Conservation (phyloP, 2,329 filamentous ascomycete species). For the Byssothecium circinans region DNA sequence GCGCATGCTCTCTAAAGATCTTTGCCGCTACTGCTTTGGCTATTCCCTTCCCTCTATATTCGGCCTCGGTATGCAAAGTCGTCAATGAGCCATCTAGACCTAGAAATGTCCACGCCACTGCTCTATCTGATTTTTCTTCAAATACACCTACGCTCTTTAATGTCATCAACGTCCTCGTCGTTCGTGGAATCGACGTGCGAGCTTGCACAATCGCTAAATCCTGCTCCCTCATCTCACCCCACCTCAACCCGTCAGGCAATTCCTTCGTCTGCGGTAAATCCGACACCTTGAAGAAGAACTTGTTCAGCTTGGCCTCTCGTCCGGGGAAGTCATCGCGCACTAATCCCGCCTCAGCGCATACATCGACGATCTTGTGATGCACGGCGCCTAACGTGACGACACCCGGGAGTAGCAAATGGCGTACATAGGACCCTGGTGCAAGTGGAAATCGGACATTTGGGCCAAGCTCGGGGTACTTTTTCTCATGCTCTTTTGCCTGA, state of each 20-base stretch:
- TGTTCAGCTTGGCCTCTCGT: conserved; percentile 45
- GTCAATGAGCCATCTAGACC: conserved; percentile 64
- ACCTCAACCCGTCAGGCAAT: conserved; percentile 56
- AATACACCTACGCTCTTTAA: conserved; percentile 47
- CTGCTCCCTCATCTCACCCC: conserved; percentile 55
- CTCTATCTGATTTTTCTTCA: conserved; percentile 49
- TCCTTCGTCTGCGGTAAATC: conserved; percentile 48
- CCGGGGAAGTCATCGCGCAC: conserved; percentile 36
- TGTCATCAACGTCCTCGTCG: conserved; percentile 49
- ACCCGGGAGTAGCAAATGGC: conserved; percentile 34
- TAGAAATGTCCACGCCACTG: conserved; percentile 67
- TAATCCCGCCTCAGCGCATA: conserved; percentile 24
- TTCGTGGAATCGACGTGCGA: conserved; percentile 56
- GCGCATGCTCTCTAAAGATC: conserved; percentile 54
- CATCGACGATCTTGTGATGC: conserved; percentile 34
- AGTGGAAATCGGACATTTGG: conserved; percentile 21
- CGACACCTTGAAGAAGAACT: conserved; percentile 59
- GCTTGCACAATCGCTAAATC: conserved; percentile 59
- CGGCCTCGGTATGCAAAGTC: conserved; percentile 62
- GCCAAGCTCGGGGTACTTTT: conserved; percentile 26
- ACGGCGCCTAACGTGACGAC: conserved; percentile 51
- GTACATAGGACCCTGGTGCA: conserved; percentile 28
- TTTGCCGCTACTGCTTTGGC: conserved; percentile 64
- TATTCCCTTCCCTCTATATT: conserved; percentile 63
- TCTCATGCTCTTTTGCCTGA: conserved; percentile 32